These are phyloP conservation scores for Phytophthora cactorum DNA, from an alignment of 352 stramenopile species.

Conservation along the genomic window DNA sequence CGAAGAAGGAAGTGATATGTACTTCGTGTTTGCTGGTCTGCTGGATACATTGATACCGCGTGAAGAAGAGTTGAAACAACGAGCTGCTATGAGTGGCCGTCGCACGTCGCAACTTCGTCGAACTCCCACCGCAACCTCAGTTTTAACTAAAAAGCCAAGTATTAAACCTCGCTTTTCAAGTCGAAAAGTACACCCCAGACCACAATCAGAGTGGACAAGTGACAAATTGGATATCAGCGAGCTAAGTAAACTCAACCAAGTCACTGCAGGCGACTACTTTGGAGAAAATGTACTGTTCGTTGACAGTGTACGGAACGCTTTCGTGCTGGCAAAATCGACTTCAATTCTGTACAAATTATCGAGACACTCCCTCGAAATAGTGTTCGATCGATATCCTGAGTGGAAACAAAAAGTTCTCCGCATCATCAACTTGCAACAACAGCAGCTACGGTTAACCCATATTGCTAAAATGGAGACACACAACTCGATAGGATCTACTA, in stretches of 20 bases:
- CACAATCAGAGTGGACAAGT: slow-evolving; percentile 21
- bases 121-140: slow-evolving; percentile 10
- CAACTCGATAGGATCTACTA: slow-evolving; percentile 37
- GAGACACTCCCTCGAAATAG: slow-evolving; percentile 63
- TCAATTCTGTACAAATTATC: slow-evolving; percentile 80
- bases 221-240: slow-evolving; percentile 24
- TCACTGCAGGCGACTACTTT: slow-evolving; percentile 64
- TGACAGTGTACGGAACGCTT: slow-evolving; percentile 64
- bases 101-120: no score
- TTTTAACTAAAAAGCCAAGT: slow-evolving; percentile 34
- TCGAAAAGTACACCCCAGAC: slow-evolving; percentile 31
- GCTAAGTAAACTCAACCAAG: slow-evolving; percentile 56
- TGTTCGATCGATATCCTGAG: slow-evolving; percentile 72
- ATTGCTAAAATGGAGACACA: slow-evolving; percentile 50
- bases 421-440: slow-evolving; percentile 63
- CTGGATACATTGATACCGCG: slow-evolving; percentile 54
- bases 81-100: not conserved
- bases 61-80: slow-evolving; percentile 33
- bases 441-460: slow-evolving; percentile 56
- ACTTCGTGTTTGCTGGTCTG: slow-evolving; percentile 73
- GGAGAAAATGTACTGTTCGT: slow-evolving; percentile 73
- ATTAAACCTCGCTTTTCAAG: slow-evolving; percentile 21
- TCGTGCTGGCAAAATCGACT: slow-evolving; percentile 61
- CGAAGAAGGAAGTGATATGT: slow-evolving; percentile 77
- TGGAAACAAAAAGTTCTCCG: slow-evolving; percentile 79